Base-by-base conservation (phyloP, 2,329 filamentous ascomycete genomes). In the Scedosporium dehoogii region DNA sequence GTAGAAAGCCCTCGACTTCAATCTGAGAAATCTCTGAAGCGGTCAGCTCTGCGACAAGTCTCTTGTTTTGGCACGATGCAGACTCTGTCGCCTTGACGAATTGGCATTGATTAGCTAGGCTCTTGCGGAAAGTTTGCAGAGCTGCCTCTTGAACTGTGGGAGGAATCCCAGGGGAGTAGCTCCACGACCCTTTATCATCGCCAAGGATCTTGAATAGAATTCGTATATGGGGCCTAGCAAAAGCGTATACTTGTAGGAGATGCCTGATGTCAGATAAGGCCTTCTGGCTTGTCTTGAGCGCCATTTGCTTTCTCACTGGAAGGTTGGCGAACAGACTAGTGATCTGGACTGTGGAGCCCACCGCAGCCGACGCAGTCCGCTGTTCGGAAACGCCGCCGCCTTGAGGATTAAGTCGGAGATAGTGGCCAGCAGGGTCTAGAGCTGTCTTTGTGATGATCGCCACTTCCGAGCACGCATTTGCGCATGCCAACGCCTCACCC, bases 401-500 rank as follows among this genome's bases (percentile, higher is more conserved):
- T 2, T 65, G 66, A 9, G 71, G 69, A 10, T 70, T 69, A 7
- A 88, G 67, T 5, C 73, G 72, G n/a, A 85, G 70, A 6, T 70
- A 69, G 3, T 76, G 75, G 1, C 85, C 89, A 6, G 88, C 78
- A 1, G 79, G 71, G 64, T 91, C 87, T 2, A 79, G 78, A 38
- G 81, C 75, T 2, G 84, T 84, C 65, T 84, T 82, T 3, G 89
- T 92, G 14, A 79, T 88, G 59, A 92, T 75, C 6, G 74, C 76
- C 53, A 92, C 74, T 3, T 79, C 76, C 44, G 84, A 85, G 63
- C 90, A 70, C 51, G 81, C 78, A 64, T 84, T 86, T 63, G 81
- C 79, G 70, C 84, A 86, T 46, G 88, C 87, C 64, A 93, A 75
- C 16, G 89, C 89, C 69, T 91, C 84, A 21, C 90, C 90, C 42